phyloP scores from a whole-genome alignment of 371 early-diverging fungal genomes.

The Scutellospora calospora region DNA sequence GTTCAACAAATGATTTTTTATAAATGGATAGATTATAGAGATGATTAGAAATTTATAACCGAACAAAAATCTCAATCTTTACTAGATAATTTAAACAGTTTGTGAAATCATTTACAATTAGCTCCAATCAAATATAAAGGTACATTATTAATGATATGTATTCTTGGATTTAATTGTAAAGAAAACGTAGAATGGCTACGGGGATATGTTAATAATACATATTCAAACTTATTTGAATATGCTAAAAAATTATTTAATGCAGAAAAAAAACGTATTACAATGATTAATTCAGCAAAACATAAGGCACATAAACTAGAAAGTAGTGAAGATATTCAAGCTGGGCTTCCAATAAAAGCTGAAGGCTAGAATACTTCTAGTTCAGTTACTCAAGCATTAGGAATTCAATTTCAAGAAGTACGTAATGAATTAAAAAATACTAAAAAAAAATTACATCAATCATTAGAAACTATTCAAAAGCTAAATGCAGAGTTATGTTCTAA shows the following conservation, averaged over 20 bases:
- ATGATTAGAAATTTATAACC: not conserved
- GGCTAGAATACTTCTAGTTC: not conserved
- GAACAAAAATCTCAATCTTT: not conserved
- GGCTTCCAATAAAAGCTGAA: not conserved
- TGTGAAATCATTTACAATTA: not conserved
- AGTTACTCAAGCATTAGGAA: not conserved
- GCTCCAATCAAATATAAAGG: not conserved
- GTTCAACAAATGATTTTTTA: not conserved
- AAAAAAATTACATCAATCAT: not conserved
- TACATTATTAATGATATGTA: not conserved
- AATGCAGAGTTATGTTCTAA: not conserved
- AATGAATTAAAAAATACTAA: not conserved
- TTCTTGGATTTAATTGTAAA: not conserved
- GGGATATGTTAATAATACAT: not conserved
- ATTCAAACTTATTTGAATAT: not conserved
- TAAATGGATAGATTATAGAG: not conserved
- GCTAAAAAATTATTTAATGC: not conserved
- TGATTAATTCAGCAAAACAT: not conserved
- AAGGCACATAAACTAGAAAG: not conserved
- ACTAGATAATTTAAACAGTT: not conserved
- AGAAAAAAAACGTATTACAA: not conserved
- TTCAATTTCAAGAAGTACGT: not conserved
- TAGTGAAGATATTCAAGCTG: not conserved
- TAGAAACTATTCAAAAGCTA: not conserved
- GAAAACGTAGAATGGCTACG: slow-evolving; percentile 6